A percentile compares a stretch with the other conserved stretches of the same genome.
These are phyloP conservation scores for Meyerozyma sp. DNA, from an alignment of 1,139 yeast species.

Conservation along the genomic window DNA sequence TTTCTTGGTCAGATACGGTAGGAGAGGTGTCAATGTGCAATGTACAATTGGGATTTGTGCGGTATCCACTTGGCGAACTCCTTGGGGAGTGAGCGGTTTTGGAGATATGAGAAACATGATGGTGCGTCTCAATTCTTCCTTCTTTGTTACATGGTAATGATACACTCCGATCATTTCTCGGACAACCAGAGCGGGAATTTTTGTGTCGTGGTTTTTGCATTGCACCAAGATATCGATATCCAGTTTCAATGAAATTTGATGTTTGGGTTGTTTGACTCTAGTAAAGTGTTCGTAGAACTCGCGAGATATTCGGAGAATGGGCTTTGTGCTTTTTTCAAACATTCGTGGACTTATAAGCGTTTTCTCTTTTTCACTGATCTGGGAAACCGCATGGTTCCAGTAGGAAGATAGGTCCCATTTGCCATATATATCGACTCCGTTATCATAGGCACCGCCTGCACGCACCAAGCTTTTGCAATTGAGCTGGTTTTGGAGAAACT, in stretches of 20 bases:
- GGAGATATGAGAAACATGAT: conserved; percentile 52
- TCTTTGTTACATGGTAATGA: conserved; percentile 31
- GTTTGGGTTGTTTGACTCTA: neutral
- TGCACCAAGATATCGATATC: conserved; percentile 46
- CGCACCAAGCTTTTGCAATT: conserved; percentile 35
- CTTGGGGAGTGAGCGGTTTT: conserved; percentile 54
- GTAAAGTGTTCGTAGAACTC: conserved; percentile 1
- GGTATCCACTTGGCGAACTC: conserved; percentile 48
- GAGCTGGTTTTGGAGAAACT: conserved; percentile 38
- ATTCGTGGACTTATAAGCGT: neutral
- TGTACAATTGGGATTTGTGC: conserved; percentile 54
- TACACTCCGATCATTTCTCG: conserved; percentile 58
- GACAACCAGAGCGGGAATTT: conserved; percentile 47
- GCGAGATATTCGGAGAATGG: conserved; percentile 5
- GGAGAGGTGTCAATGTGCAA: conserved; percentile 34
- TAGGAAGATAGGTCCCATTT: conserved; percentile 46
- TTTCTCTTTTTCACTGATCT: neutral
- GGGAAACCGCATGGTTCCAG: conserved; percentile 8
- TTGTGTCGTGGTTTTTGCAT: conserved; percentile 47
- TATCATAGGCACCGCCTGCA: conserved; percentile 67
- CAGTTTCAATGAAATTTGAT: conserved; percentile 15
- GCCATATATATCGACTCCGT: conserved; percentile 67
- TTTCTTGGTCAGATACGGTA: conserved; percentile 8
- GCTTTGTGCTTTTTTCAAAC: conserved; percentile 3
- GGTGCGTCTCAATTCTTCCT: conserved; percentile 14